Evolutionary conservation across 352 stramenopile species (phyloP).

Genomic region (Phytophthora fragariae): DNA sequence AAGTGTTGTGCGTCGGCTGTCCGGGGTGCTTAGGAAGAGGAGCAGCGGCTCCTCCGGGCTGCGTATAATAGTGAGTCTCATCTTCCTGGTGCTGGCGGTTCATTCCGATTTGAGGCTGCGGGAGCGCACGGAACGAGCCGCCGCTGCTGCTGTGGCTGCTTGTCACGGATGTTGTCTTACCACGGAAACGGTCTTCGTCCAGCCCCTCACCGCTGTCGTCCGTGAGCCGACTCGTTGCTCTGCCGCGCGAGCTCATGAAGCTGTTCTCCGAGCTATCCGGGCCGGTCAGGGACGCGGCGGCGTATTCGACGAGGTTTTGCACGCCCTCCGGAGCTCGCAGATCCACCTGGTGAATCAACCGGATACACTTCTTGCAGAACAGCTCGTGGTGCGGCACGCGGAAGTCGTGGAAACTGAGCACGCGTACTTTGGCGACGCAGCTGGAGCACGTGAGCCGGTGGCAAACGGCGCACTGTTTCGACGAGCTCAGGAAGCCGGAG

Average conservation of each 20-base stretch:
- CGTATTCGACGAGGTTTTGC: constrained; percentile 53
- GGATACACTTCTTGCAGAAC: constrained; percentile 80
- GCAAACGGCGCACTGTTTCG: constrained; percentile 73
- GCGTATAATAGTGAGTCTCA: constrained; percentile 7
- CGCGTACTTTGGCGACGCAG: constrained; percentile 69
- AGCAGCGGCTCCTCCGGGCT: constrained; percentile 13
- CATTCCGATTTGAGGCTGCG: constrained; percentile 36
- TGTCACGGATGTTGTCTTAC: constrained; percentile 20
- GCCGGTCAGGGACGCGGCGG: constrained; percentile 42
- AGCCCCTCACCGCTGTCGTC: constrained; percentile 41
- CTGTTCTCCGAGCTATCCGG: constrained; percentile 29
- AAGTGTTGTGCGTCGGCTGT: constrained; percentile 22
- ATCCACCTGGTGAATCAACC: constrained; percentile 67
- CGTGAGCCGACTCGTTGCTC: constrained; percentile 37
- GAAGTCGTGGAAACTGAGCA: constrained; percentile 73
- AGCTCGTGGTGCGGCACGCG: constrained; percentile 51
- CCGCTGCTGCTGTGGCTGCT: constrained; percentile 47
- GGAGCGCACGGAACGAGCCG: constrained; percentile 26
- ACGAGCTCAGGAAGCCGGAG: constrained; percentile 59
- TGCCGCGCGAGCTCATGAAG: constrained; percentile 31
- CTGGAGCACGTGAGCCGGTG: constrained; percentile 66
- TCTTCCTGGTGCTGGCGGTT: constrained; percentile 13
- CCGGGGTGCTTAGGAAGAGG: constrained; percentile 27
- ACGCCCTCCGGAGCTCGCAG: constrained; percentile 58
- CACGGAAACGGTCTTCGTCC: constrained; percentile 13